Evolutionary conservation across 352 stramenopile species (phyloP).

Genomic region (Stephanocyclus meneghinianus): DNA sequence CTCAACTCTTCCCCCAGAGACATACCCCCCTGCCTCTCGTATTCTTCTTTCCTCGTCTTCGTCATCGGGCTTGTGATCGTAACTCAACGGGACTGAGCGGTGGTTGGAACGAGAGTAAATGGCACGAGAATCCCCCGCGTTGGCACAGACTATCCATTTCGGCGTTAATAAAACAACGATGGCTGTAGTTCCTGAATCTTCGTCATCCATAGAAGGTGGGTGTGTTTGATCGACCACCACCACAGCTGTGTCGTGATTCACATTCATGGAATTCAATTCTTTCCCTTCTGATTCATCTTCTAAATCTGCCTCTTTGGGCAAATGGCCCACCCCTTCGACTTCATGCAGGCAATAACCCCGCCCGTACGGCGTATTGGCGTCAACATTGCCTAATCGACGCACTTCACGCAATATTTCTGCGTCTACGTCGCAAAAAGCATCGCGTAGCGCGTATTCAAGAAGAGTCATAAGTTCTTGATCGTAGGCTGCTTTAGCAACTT

Average conservation of each 20-base stretch:
- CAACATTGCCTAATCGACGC: conserved; percentile 15
- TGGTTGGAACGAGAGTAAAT: conserved; percentile 64
- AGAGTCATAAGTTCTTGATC: conserved; percentile 43
- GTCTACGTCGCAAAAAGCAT: conserved; percentile 51
- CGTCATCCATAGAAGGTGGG: conserved; percentile 20
- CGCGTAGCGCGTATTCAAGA: conserved; percentile 29
- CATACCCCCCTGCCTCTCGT: conserved; percentile 77
- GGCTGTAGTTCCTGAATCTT: conserved; percentile 84
- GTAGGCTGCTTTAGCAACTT: conserved; percentile 32
- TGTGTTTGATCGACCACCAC: background rate
- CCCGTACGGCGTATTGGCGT: conserved; percentile 40
- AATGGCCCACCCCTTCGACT: conserved; percentile 8
- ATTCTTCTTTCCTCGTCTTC: conserved; percentile 79
- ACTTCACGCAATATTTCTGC: conserved; percentile 37
- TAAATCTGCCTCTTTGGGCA: conserved; percentile 6
- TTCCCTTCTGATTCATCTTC: background rate
- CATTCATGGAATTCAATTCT: background rate
- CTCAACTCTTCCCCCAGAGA: conserved; percentile 82
- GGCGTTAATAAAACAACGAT: conserved; percentile 83
- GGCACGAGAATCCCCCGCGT: conserved; percentile 86
- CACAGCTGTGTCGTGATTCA: background rate
- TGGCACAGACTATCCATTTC: conserved; percentile 84
- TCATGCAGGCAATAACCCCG: conserved; percentile 11
- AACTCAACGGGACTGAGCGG: conserved; percentile 64
- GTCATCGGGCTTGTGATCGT: conserved; percentile 86